phyloP scores from a whole-genome alignment of 495 filamentous ascomycete species.

The Penicillium pancosmium region DNA sequence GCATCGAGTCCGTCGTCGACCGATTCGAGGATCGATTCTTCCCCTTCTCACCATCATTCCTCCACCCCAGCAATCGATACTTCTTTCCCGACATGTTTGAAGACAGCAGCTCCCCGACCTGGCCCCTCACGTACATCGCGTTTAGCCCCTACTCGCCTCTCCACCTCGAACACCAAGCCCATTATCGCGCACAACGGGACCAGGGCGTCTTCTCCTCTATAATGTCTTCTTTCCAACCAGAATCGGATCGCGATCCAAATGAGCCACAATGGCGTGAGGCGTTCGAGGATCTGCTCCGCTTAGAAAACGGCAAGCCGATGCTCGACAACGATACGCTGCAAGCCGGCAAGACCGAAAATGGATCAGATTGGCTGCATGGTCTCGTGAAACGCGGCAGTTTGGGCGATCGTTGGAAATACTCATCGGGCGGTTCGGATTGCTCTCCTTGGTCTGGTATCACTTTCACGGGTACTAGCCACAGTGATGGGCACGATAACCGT shows the following conservation, averaged over 20 bases:
- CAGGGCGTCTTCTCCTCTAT: constrained; percentile 41
- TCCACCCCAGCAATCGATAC: constrained; percentile 30
- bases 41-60: constrained; percentile 28
- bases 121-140: constrained; percentile 45
- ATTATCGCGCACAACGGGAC: constrained; percentile 28
- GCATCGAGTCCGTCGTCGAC: constrained; percentile 41
- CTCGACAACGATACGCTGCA: constrained; percentile 33
- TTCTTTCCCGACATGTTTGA: constrained; percentile 36
- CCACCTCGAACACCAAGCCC: constrained; percentile 45
- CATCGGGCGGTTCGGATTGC: constrained; percentile 17
- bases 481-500: constrained; percentile 14
- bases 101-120: constrained; percentile 33
- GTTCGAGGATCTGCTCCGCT: constrained; percentile 57
- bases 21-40: constrained; percentile 34
- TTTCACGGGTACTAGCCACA: constrained; percentile 12
- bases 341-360: constrained; percentile 28
- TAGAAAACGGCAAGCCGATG: constrained; percentile 52
- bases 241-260: constrained; percentile 31
- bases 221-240: constrained; percentile 35
- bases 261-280: constrained; percentile 56
- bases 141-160: constrained; percentile 57
- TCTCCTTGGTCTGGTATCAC: constrained; percentile 34
- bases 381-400: constrained; percentile 44
- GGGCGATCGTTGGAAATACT: constrained; percentile 40
- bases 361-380: constrained; percentile 40